These are phyloP conservation scores for Auricularia heimuer DNA, from an alignment of 768 basidiomycete species.

Conservation along the genomic window DNA sequence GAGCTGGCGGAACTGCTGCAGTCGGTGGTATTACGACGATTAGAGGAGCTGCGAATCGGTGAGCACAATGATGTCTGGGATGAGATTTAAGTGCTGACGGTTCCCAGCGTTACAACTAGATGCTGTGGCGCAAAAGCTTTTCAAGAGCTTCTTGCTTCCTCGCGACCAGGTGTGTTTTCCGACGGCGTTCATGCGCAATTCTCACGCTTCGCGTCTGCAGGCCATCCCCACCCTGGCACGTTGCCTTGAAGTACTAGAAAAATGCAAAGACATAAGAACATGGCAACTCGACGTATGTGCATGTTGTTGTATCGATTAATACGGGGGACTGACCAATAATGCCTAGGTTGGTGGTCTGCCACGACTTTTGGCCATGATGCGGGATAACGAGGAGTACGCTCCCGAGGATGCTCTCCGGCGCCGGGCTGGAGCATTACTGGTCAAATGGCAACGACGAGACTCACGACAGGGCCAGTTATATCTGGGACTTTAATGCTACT, in stretches of 20 bases:
- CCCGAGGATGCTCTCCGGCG: background rate
- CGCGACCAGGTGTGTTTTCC: background rate
- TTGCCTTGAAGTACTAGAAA: background rate
- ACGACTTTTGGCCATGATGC: background rate
- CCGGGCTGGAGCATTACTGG: background rate
- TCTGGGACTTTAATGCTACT: too few species aligned
- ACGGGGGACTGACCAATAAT: background rate
- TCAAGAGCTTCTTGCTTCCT: background rate
- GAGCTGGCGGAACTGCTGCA: background rate
- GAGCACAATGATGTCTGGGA: background rate
- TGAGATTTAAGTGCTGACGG: background rate
- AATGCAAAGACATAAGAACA: background rate
- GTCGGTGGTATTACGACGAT: background rate
- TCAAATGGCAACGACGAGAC: background rate
- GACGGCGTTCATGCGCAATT: background rate
- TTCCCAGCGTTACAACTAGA: background rate
- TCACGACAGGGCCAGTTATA: background rate
- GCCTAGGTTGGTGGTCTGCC: background rate
- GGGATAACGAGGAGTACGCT: background rate
- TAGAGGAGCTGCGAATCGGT: background rate
- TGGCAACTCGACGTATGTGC: background rate
- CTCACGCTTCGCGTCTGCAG: background rate
- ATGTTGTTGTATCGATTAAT: background rate
- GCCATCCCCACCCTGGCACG: background rate
- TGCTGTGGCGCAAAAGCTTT: background rate